Base-by-base conservation (phyloP, 768 basidiomycete genomes). In the Sistotremastrum niveocremeum region DNA sequence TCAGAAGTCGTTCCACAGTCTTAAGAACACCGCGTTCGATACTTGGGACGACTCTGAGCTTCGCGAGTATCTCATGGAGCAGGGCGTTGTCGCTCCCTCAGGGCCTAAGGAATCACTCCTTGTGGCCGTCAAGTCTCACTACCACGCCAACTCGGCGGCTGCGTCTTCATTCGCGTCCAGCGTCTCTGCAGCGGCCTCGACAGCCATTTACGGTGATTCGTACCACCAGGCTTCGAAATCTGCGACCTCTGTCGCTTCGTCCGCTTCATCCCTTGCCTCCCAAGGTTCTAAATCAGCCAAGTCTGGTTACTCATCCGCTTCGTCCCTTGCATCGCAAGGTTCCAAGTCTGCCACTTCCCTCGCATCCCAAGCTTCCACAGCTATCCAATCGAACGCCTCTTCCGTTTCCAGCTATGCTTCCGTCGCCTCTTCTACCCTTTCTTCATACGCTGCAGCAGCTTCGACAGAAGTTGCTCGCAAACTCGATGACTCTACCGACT, bases 21-120 rank as follows among this genome's bases (percentile, higher is more conserved):
- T 83, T 50, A 75, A 74, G 47, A 77, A 79, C 3, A 62, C 70
- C 28, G 61, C 76, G 6, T 81, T 87, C 50, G 84, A 91, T 50
- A 65, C 69, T 1, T 98, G 90, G 90, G 78, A 85, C 58, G 91
- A 97, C 56, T 79, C 77, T 8, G 72, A 71, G 31, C 69, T 95
- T 20, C 77, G 91, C 56, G 69, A 84, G 51, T 94, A 83, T 64
- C 70, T 98, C 7, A 74, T 95, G 45, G 76, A 85, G 56, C 83
- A 94, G 53, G 91, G 91, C 37, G 69, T 94, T 49, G 77, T 98
- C 42, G 74, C 81, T 5, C 91, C 93, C 9, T 72, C 74, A 31
- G 82, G 84, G 2, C 79, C 79, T 2, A 70, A 73, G 46, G 93
- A 95, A 57, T 76, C 89, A 55, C 76, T 97, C 20, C 68, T 84